phyloP scores from a whole-genome alignment of 441 rosid genomes.

The Sinapis alba region DNA sequence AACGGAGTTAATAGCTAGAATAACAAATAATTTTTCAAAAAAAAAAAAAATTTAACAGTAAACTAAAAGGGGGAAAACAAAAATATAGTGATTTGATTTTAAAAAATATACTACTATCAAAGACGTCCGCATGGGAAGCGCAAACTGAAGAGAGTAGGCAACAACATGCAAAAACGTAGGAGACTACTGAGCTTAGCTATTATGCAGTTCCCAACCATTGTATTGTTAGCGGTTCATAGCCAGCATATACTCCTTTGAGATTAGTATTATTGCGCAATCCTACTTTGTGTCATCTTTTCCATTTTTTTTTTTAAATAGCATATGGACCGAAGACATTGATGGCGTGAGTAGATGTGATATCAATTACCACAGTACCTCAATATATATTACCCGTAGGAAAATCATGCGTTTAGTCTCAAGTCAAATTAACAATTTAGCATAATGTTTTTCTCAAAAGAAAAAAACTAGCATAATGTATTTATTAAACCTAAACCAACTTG shows the following conservation, averaged over 20 bases:
- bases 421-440: not conserved
- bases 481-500: not conserved
- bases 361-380: conserved; percentile 19
- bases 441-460: too few relatives aligned
- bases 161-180: conserved; percentile 2
- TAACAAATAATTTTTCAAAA: not conserved
- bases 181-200: conserved; percentile 16
- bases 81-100: not conserved
- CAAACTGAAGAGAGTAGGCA: not conserved
- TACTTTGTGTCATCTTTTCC: conserved; percentile 12
- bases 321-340: conserved; percentile 26
- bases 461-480: not conserved
- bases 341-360: conserved; percentile 10
- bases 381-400: not conserved
- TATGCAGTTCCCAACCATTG: conserved; percentile 28
- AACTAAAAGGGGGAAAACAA: not conserved
- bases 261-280: not conserved
- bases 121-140: not conserved
- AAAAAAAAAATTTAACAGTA: not conserved
- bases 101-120: not conserved
- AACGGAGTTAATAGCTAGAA: not conserved
- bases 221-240: not conserved
- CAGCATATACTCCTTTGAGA: not conserved
- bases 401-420: conserved; percentile 15
- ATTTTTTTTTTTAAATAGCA: too few relatives aligned